Base-by-base conservation (phyloP, 371 early-diverging fungal genomes). In the Amoeboaphelidium protococcarum region DNA sequence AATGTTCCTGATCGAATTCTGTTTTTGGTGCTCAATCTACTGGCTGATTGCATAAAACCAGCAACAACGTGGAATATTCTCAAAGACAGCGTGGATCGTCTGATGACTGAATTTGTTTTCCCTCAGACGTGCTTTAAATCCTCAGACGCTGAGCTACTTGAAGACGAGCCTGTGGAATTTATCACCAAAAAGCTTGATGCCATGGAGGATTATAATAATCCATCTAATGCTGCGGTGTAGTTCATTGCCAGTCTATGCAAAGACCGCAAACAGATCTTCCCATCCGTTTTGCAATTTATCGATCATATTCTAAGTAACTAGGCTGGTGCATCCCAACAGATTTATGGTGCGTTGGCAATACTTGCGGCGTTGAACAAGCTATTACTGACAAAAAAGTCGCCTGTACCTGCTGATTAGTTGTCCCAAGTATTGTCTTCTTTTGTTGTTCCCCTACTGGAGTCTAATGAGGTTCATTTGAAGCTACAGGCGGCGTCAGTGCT, bases 311-410 rank as follows among this genome's bases (percentile, higher is more conserved):
- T 87, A 25, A 43, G 25, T 23, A 24, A 42, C 47, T 26, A 40
- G 0, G 2, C 26, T 20, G 23, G 45, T 21, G 13, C 25, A 16
- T 51, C 48, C n/a, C 26, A 65, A 16, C 67, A 71, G 20, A 89
- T 88, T 66, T 82, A 86, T 58, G 87, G 86, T 49, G 86, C 84
- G 1, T 59, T 92, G 25, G 64, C 64, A 47, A 82, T 89, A 77
- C 76, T 89, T 49, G 67, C 72, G 2, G 59, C 67, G 13, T 58
- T 83, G 16, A 63, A 74, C 20, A 64, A 69, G 37, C 6, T 31
- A 10, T 31, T 31, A 16, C 6, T 31, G 37, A 16, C 6, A 31
- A 16, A 31, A 6, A 31, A 31, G 37, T 6, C 37, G 10, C n/a
- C n/a, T n/a, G n/a, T n/a, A n/a, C n/a, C n/a, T n/a, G n/a, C n/a